These are phyloP conservation scores for Pisolithus albus DNA, from an alignment of 768 basidiomycete genomes.

Conservation along the genomic window DNA sequence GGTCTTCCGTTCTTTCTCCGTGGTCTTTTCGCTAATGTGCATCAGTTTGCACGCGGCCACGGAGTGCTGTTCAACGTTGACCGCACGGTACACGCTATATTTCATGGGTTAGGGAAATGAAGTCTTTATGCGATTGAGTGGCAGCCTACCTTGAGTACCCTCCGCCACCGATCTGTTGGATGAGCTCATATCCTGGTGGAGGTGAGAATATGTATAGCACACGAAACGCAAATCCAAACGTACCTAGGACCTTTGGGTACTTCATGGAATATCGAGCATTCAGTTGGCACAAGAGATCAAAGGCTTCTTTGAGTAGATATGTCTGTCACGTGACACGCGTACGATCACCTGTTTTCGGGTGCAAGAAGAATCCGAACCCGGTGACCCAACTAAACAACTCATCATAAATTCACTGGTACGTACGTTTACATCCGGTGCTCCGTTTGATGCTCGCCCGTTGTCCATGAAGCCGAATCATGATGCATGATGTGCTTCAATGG, in stretches of 20 bases:
- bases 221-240: background rate
- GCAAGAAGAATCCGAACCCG: too few relatives aligned
- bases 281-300: too few relatives aligned
- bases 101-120: background rate
- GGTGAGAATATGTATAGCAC: background rate
- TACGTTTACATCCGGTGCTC: too few relatives aligned
- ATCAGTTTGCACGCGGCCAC: slow-evolving; percentile 89
- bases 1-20: slow-evolving; percentile 65
- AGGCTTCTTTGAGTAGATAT: too few relatives aligned
- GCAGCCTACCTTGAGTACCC: slow-evolving; percentile 71
- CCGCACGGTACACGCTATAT: slow-evolving; percentile 74
- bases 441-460: too few relatives aligned
- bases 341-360: too few relatives aligned
- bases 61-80: slow-evolving; percentile 54
- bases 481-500: too few relatives aligned
- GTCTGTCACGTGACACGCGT: too few relatives aligned
- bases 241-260: slow-evolving; percentile 28
- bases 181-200: slow-evolving; percentile 55
- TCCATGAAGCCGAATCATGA: too few relatives aligned
- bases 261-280: slow-evolving; percentile 13
- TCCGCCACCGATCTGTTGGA: slow-evolving; percentile 78
- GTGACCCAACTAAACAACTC: too few relatives aligned
- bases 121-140: background rate
- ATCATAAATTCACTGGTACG: too few relatives aligned
- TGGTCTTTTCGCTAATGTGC: slow-evolving; percentile 52